Evolutionary conservation across 805 yeast species (phyloP), one percentile per base, ranked within the genome.

Genomic region (Alloascoidea hylecoeti): DNA sequence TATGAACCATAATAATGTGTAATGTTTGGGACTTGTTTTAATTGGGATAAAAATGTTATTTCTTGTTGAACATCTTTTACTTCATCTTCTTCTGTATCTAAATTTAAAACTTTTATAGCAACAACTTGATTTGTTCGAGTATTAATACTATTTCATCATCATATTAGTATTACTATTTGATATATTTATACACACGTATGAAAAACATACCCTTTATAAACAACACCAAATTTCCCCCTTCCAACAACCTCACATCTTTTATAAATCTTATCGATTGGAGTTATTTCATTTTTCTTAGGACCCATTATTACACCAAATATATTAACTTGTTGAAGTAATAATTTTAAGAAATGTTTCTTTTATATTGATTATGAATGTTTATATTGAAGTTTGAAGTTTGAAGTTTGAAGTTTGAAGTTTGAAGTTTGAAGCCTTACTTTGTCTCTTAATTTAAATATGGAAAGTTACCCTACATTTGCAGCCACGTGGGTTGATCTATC

Each of bases 191-290:
- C 13, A 5, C 14, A 13, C 14, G 30, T 23, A 23, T 23, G 30
- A 18, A 19, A n/a, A 49, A 78, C 72, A 38, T 69, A 62, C 15
- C 95, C 98, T 55, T 86, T 88, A 57, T 89, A 92, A 3, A 92
- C 99, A 17, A 88, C 78, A 35, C 99, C 99, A 57, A 92, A 92
- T 61, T 86, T 92, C 16, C 99, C 99, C 41, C 94, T 70, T 5
- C 98, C 99, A 12, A 94, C 80, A 23, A 86, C 78, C 58, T 92
- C 96, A 12, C 89, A 78, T 35, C 95, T 69, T 49, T 79, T 77
- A 59, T 78, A 86, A 39, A 70, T 49, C 30, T 23, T 9, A n/a
- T 23, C 30, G 13, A 23, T n/a, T 9, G 9, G n/a, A 9, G 13
- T n/a, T 23, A 9, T 23, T 9, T 23, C 30, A 23, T 23, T 23